Percentiles rank a stretch among this genome's conserved stretches.
Evolutionary conservation across 1,139 yeast genomes (phyloP).

Genomic region (Diutina mesorugosa): DNA sequence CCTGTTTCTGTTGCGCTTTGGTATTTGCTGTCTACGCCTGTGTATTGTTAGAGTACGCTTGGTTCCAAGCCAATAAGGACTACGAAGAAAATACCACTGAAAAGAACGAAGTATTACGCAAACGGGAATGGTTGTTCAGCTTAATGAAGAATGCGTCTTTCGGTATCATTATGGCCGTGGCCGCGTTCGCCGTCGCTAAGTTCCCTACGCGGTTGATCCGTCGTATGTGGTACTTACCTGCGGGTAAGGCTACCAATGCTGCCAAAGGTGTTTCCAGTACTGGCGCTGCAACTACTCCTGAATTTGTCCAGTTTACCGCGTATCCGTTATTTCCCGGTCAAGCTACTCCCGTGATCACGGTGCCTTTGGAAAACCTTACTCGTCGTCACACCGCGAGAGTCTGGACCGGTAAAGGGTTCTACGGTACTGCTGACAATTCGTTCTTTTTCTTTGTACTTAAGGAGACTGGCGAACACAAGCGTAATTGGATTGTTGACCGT

Average conservation of each 20-base stretch:
- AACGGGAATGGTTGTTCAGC: constrained; percentile 25
- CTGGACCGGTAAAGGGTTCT: constrained; percentile 80
- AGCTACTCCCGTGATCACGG: constrained; percentile 62
- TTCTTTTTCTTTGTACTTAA: constrained; percentile 63
- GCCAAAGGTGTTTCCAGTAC: neutral
- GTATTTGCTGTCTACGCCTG: constrained; percentile 58
- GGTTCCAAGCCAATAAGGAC: constrained; percentile 41
- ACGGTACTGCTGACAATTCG: constrained; percentile 69
- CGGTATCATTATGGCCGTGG: constrained; percentile 26
- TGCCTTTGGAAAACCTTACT: constrained; percentile 43
- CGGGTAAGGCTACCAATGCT: neutral
- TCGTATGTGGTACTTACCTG: constrained; percentile 65
- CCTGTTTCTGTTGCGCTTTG: constrained; percentile 57
- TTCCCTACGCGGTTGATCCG: constrained; percentile 61
- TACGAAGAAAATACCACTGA: constrained; percentile 47
- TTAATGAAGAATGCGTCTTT: constrained; percentile 19
- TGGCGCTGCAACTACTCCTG: constrained; percentile 20
- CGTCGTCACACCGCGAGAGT: constrained; percentile 55
- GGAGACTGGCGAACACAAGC: constrained; percentile 35
- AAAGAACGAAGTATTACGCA: constrained; percentile 18
- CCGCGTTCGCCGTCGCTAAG: constrained; percentile 31
- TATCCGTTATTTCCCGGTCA: constrained; percentile 68
- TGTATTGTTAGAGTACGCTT: constrained; percentile 46
- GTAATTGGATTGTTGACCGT: constrained; percentile 60
- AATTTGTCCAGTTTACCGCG: constrained; percentile 50